A percentile compares a stretch with the other conserved stretches of the same genome.
Conservation (phyloP, 257 asterid species). For the Coffea canephora region DNA sequence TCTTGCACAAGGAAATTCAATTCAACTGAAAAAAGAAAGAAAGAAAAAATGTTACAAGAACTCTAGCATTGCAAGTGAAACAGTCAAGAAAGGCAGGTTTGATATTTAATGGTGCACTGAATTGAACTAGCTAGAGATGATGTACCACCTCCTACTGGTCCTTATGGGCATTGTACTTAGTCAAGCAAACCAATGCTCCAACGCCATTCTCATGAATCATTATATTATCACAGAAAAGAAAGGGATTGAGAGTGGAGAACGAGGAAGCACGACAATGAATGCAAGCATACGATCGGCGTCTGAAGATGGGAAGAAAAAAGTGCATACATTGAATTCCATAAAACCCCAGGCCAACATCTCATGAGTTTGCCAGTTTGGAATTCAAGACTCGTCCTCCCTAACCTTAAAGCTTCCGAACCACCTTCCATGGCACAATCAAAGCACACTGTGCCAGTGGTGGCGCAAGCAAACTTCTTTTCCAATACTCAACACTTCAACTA, state of each 20-base stretch:
- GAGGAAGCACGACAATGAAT: not conserved
- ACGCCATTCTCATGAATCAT: constrained; percentile 2
- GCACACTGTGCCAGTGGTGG: not conserved
- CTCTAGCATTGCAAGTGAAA: not conserved
- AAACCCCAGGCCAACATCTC: not conserved
- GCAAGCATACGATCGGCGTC: not conserved
- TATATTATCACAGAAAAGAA: not conserved
- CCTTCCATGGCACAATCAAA: not conserved
- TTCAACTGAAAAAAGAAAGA: not conserved
- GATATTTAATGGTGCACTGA: not conserved
- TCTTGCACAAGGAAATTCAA: not conserved
- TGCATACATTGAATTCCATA: not conserved
- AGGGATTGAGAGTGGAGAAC: not conserved
- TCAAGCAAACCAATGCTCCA: not conserved
- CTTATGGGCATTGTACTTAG: not conserved
- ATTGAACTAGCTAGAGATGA: not conserved
- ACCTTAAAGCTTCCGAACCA: not conserved
- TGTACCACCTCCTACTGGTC: not conserved
- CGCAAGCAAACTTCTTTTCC: not conserved
- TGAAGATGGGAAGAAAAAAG: not conserved
- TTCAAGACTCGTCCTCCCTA: not conserved
- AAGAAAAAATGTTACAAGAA: not conserved
- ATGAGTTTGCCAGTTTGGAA: not conserved
- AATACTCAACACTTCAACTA: not conserved
- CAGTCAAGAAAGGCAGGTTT: not conserved